These are phyloP conservation scores for Microdochium trichocladiopsis DNA, from an alignment of 2,329 filamentous ascomycete genomes.

Conservation along the genomic window DNA sequence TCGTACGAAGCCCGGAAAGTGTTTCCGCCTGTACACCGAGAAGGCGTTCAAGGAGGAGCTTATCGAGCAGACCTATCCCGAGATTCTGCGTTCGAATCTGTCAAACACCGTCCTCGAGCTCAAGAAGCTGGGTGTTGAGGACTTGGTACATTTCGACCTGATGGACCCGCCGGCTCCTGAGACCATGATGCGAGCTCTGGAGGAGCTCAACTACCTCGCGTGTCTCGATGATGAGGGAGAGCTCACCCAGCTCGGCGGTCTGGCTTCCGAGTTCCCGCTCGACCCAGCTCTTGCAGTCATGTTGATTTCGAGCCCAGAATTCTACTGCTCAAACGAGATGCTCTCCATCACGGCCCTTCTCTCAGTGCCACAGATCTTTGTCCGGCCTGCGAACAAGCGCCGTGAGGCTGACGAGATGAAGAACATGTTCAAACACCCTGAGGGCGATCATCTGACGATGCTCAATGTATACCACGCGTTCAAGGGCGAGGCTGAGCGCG, in stretches of 20 bases:
- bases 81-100: slow-evolving; percentile 90
- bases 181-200: slow-evolving; percentile 94
- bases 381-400: slow-evolving; percentile 75
- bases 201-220: slow-evolving; percentile 95
- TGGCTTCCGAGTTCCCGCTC: slow-evolving; percentile 92
- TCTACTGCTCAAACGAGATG: slow-evolving; percentile 98
- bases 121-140: slow-evolving; percentile 93
- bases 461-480: slow-evolving; percentile 98
- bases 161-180: slow-evolving; percentile 98
- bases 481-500: slow-evolving; percentile 64
- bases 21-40: slow-evolving; percentile 95
- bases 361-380: slow-evolving; percentile 90
- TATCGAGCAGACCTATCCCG: slow-evolving; percentile 94
- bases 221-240: slow-evolving; percentile 96
- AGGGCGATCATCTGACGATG: slow-evolving; percentile 93
- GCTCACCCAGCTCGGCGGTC: slow-evolving; percentile 73
- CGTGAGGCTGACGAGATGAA: slow-evolving; percentile 98
- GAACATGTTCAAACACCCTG: slow-evolving; percentile 80
- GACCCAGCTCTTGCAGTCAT: slow-evolving; percentile 94
- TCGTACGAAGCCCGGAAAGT: slow-evolving; percentile 97
- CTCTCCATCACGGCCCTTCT: slow-evolving; percentile 89
- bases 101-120: slow-evolving; percentile 92
- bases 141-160: slow-evolving; percentile 95
- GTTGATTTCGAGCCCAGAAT: slow-evolving; percentile 95
- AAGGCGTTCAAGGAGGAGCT: slow-evolving; percentile 95